Conservation (phyloP, 768 basidiomycete genomes). For the Rhodotorula babjevae region DNA sequence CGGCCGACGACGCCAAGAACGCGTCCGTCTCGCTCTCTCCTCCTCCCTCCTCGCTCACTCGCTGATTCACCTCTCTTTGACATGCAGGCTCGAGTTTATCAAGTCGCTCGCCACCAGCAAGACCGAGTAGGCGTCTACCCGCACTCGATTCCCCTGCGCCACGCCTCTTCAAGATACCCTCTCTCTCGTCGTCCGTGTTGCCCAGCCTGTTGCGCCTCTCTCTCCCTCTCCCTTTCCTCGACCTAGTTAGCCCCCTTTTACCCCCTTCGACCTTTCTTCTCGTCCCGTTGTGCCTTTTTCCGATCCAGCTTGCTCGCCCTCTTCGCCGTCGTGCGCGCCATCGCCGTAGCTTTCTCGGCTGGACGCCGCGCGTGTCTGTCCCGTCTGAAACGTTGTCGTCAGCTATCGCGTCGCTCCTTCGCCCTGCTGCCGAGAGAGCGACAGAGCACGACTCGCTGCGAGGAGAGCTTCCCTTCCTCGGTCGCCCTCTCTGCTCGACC, state of each 20-base stretch:
- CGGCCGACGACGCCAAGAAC: constrained; percentile 61
- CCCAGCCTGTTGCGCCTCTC: no score
- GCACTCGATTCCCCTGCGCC: not conserved
- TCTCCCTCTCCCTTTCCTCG: not conserved
- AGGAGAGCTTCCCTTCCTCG: no score
- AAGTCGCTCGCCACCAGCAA: constrained; percentile 1
- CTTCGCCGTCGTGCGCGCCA: not conserved
- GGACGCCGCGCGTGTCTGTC: no score
- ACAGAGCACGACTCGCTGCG: no score
- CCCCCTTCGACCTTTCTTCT: not conserved
- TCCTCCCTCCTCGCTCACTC: not conserved
- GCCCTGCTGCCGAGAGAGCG: no score
- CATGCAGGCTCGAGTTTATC: constrained; percentile 21
- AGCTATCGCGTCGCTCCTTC: no score
- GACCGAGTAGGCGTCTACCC: not conserved
- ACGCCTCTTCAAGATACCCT: not conserved
- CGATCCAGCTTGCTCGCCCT: no score
- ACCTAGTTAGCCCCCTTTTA: no score
- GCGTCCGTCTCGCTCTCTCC: constrained; percentile 20
- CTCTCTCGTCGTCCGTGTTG: not conserved
- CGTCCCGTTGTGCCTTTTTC: not conserved
- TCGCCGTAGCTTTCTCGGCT: no score
- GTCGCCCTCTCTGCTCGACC: no score
- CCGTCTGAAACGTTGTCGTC: no score
- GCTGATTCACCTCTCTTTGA: not conserved